Evolutionary conservation across 2,329 filamentous ascomycete species (phyloP).

Genomic region (Cytospora piceicola): DNA sequence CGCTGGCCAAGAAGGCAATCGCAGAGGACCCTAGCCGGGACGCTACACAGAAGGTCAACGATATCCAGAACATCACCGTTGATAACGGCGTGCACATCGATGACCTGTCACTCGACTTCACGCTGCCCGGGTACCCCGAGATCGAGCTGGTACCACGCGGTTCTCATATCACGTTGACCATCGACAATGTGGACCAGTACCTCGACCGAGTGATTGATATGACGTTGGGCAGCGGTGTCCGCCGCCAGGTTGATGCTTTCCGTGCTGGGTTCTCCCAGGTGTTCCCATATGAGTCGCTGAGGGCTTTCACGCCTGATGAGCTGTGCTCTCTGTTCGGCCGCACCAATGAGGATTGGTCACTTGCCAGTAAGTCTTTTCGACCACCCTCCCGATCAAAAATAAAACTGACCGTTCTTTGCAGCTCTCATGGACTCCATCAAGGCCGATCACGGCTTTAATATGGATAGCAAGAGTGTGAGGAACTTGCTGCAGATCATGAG

Average conservation of each 20-base stretch:
- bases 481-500: conserved; percentile 96
- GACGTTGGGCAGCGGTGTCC: conserved; percentile 87
- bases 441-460: conserved; percentile 97
- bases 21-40: conserved; percentile 71
- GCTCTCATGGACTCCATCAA: conserved; percentile 98
- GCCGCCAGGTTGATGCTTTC: conserved; percentile 89
- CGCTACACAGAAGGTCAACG: conserved; percentile 70
- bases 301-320: conserved; percentile 93
- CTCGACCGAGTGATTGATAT: conserved; percentile 89
- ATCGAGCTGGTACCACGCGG: conserved; percentile 83
- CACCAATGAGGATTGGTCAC: conserved; percentile 93
- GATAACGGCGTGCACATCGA: conserved; percentile 75
- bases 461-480: conserved; percentile 94
- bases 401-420: conserved; percentile 44
- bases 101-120: conserved; percentile 91
- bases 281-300: conserved; percentile 90
- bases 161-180: conserved; percentile 74
- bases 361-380: conserved; percentile 75
- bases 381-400: background rate
- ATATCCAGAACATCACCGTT: conserved; percentile 70
- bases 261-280: conserved; percentile 90
- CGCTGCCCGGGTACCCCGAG: conserved; percentile 83
- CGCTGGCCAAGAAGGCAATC: conserved; percentile 76
- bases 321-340: conserved; percentile 92
- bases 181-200: conserved; percentile 89